Evolutionary conservation across 2,329 filamentous ascomycete species (phyloP), one percentile per base, ranked within the genome.

Genomic region (Penicillium sp.): DNA sequence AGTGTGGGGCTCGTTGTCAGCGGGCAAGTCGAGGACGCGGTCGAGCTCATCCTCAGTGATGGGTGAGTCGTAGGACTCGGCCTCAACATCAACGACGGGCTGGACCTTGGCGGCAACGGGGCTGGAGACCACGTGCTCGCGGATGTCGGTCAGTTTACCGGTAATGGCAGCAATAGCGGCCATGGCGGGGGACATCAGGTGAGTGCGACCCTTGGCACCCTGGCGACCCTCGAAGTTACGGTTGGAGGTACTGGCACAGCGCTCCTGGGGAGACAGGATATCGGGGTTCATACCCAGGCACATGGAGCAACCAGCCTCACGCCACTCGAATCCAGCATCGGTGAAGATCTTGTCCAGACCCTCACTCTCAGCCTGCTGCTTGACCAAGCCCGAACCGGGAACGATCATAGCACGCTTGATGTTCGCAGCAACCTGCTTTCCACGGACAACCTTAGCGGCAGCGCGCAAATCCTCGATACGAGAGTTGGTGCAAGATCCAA

Each of bases 211-310:
- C 61, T 87, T 87, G 59, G 93, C 92, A 72, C 95, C 95, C 78
- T 99, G 95, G 63, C 95, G 89, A 60, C 95, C 95, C 75, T 98
- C 95, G 67, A 98, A 98, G 78, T 98, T 98, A 68, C 95, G 90
- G 80, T 98, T 98, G 61, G 91, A 96, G 49, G 95, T 98, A 72
- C 89, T 93, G 43, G 95, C 95, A 73, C 95, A 98, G 70, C 95
- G 88, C 79, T 99, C 95, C 74, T 89, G 85, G 53, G 95, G 93
- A 2, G 92, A 87, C 47, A 98, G 84, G 62, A 99, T 98, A 74
- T 99, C 95, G 0, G 95, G 93, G 81, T 99, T 99, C 93, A 99
- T 99, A 73, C 95, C 95, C 54, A 99, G 84, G 74, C 95, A 98
- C 95, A 99, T 99, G 61, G 91, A 96, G 84, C 95, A 99, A 49